Conservation (phyloP, 495 filamentous ascomycete genomes). For the Xylaria longipes region DNA sequence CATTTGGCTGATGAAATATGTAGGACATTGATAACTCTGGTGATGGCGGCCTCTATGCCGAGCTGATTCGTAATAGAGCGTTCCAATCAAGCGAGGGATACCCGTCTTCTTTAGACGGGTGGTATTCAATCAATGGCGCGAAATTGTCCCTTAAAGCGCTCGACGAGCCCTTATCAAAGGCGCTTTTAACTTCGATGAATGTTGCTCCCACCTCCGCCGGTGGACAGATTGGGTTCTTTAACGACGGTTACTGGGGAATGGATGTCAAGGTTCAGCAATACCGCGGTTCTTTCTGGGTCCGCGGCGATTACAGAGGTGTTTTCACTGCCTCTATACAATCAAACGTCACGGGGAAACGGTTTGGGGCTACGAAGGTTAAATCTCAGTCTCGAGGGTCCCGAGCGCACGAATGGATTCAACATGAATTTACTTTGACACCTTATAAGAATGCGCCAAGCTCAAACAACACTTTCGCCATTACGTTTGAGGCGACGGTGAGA, state of each 20-base stretch:
- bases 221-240: constrained; percentile 60
- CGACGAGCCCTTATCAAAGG: constrained; percentile 55
- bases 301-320: constrained; percentile 46
- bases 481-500: constrained; percentile 57
- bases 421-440: constrained; percentile 54
- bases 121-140: constrained; percentile 60
- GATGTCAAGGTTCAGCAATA: constrained; percentile 61
- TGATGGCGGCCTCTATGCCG: constrained; percentile 79
- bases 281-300: constrained; percentile 64
- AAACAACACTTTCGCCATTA: constrained; percentile 70
- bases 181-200: constrained; percentile 64
- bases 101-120: constrained; percentile 55
- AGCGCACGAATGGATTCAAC: constrained; percentile 53
- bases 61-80: constrained; percentile 76
- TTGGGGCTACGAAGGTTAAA: constrained; percentile 48
- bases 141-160: constrained; percentile 57
- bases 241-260: constrained; percentile 68
- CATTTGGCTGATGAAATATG: not conserved
- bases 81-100: constrained; percentile 55
- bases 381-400: constrained; percentile 39
- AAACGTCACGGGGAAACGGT: constrained; percentile 52
- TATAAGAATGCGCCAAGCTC: constrained; percentile 55
- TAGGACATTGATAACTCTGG: constrained; percentile 77
- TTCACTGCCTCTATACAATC: constrained; percentile 57
- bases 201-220: constrained; percentile 48